These are phyloP conservation scores for Trichomonascus vanleenenianus DNA, from an alignment of 805 yeast genomes.

Conservation along the genomic window DNA sequence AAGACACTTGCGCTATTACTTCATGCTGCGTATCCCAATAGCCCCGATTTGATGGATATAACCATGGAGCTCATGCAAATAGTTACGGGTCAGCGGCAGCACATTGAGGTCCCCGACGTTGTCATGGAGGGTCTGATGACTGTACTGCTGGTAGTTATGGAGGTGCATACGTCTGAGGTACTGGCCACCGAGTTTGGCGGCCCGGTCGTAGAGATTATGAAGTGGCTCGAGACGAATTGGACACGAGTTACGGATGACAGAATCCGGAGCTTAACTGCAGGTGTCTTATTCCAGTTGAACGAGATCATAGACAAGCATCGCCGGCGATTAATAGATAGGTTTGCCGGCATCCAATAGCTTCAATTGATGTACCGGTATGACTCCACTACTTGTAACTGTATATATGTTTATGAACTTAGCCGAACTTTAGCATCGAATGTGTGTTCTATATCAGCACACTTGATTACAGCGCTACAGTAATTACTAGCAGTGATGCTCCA, in stretches of 20 bases:
- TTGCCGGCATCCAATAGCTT: conserved; percentile 8
- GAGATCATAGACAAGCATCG: conserved; percentile 23
- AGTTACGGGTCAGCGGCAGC: conserved; percentile 11
- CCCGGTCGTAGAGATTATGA: conserved; percentile 25
- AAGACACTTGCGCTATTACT: conserved; percentile 51
- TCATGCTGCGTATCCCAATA: conserved; percentile 50
- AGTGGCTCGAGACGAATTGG: conserved; percentile 28
- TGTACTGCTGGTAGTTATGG: conserved; percentile 24
- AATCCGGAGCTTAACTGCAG: conserved; percentile 26
- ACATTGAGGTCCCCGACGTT: conserved; percentile 14
- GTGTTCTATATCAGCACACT: too few species aligned
- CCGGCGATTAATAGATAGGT: conserved; percentile 16
- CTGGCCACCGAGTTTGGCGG: conserved; percentile 21
- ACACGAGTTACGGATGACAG: conserved; percentile 22
- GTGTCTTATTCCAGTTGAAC: conserved; percentile 22
- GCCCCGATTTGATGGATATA: conserved; percentile 48
- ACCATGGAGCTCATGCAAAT: conserved; percentile 40
- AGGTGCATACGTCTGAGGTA: conserved; percentile 23
- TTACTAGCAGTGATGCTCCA: too few species aligned
- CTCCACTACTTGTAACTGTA: background rate
- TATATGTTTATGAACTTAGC: too few species aligned
- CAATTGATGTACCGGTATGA: background rate
- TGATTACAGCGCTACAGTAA: too few species aligned
- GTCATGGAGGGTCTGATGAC: conserved; percentile 28
- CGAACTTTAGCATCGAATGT: too few species aligned